A percentile compares a stretch with the other conserved stretches of the same genome.
These are phyloP conservation scores for Boehmeria nivea DNA, from an alignment of 306 rosid genomes.

Conservation along the genomic window DNA sequence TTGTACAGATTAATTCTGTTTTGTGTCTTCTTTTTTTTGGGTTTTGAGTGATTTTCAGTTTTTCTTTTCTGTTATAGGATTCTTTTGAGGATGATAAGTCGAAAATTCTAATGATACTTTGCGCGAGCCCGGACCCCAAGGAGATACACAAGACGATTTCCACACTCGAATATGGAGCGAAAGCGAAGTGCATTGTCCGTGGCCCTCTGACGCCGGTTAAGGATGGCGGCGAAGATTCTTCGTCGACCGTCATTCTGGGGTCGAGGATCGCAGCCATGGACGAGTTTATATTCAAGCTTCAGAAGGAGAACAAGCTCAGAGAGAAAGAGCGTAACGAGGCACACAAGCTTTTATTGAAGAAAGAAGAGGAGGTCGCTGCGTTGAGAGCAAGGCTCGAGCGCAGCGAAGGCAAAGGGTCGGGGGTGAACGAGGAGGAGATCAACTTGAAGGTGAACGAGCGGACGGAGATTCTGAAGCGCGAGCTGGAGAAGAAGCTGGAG, in stretches of 20 bases:
- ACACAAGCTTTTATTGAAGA: constrained; percentile 66
- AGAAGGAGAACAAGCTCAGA: constrained; percentile 72
- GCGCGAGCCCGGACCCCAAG: constrained; percentile 97
- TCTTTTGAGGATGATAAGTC: constrained; percentile 98
- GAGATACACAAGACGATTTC: constrained; percentile 95
- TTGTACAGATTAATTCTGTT: background rate
- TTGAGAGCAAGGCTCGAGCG: constrained; percentile 61
- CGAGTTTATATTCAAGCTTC: constrained; percentile 81
- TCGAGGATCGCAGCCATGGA: constrained; percentile 94
- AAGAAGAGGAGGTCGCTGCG: constrained; percentile 73
- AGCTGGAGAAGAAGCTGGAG: constrained; percentile 80
- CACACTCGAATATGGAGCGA: constrained; percentile 96
- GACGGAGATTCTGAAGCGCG: constrained; percentile 53
- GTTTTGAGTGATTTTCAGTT: constrained; percentile 15
- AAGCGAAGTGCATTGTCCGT: constrained; percentile 95
- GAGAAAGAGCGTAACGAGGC: constrained; percentile 86
- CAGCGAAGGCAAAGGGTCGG: constrained; percentile 41
- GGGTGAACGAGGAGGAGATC: constrained; percentile 70
- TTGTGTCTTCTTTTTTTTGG: constrained; percentile 7
- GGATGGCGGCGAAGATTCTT: constrained; percentile 64
- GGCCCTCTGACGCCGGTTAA: constrained; percentile 77
- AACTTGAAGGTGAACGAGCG: constrained; percentile 67
- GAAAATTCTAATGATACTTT: constrained; percentile 81
- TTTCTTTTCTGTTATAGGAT: constrained; percentile 49
- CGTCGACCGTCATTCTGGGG: constrained; percentile 81